Conservation (phyloP, 139 green algal genomes). For the Chlamydomonas incerta region DNA sequence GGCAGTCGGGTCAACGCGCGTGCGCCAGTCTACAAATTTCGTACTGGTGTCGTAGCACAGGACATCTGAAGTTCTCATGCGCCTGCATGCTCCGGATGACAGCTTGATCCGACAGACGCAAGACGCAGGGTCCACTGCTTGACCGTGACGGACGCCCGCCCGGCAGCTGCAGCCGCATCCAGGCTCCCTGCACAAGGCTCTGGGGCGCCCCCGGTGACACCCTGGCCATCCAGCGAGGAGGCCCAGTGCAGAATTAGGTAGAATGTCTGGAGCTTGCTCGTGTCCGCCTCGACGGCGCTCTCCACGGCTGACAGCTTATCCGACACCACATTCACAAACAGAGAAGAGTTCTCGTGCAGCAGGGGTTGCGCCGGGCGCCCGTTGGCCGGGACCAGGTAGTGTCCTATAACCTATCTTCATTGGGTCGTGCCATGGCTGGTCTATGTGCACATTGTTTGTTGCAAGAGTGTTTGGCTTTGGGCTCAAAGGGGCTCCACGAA, state of each 20-base stretch:
- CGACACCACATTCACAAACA: slow-evolving; percentile 57
- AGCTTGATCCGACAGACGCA: no score
- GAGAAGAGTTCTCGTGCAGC: slow-evolving; percentile 46
- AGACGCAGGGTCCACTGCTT: slow-evolving; percentile 60
- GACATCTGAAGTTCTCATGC: no score
- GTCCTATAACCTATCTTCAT: slow-evolving; percentile 52
- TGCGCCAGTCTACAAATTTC: no score
- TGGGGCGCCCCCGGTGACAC: neutral
- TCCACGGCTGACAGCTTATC: slow-evolving; percentile 50
- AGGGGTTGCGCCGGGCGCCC: slow-evolving; percentile 47
- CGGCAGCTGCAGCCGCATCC: neutral
- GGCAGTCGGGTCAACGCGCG: no score
- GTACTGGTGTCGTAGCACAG: no score
- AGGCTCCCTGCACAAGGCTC: neutral
- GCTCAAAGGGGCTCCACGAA: no score
- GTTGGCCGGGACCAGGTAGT: slow-evolving; percentile 49
- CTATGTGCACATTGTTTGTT: neutral
- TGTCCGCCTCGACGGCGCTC: slow-evolving; percentile 33
- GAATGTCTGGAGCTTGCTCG: slow-evolving; percentile 33
- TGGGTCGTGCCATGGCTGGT: slow-evolving; percentile 3
- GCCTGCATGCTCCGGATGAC: no score
- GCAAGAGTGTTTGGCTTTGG: no score
- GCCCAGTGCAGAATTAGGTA: slow-evolving; percentile 49
- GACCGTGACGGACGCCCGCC: slow-evolving; percentile 53
- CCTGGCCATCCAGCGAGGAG: neutral